Conservation (phyloP, 768 basidiomycete genomes). For the Hysterangium stoloniferum region DNA sequence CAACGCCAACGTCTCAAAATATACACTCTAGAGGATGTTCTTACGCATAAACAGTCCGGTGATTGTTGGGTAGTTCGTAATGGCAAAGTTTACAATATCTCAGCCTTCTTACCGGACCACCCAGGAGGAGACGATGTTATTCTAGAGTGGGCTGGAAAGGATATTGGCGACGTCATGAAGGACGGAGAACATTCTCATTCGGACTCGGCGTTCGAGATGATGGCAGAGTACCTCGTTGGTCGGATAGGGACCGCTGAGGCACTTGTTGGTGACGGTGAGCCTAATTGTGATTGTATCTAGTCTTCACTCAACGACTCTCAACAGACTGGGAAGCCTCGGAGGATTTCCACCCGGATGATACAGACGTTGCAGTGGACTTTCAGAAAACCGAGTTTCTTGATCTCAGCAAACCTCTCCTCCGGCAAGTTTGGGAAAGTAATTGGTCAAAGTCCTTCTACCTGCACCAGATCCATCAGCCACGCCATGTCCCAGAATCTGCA, state of each 20-base stretch:
- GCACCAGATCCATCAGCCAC: constrained; percentile 93
- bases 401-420: constrained; percentile 65
- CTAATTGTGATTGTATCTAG: constrained; percentile 4
- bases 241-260: constrained; percentile 67
- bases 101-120: constrained; percentile 77
- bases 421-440: constrained; percentile 81
- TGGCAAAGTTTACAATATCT: constrained; percentile 87
- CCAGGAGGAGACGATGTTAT: constrained; percentile 94
- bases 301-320: not conserved
- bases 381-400: constrained; percentile 90
- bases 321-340: constrained; percentile 86
- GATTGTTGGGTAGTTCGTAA: constrained; percentile 80
- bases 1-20: constrained; percentile 23
- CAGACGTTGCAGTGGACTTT: constrained; percentile 73
- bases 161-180: constrained; percentile 75
- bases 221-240: constrained; percentile 83
- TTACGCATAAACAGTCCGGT: constrained; percentile 43
- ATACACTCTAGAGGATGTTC: constrained; percentile 69
- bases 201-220: constrained; percentile 83
- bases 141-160: constrained; percentile 73
- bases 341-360: constrained; percentile 88
- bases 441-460: constrained; percentile 90
- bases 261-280: constrained; percentile 72
- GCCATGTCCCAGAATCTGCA: constrained; percentile 77
- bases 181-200: constrained; percentile 86